phyloP scores from a whole-genome alignment of 2,329 filamentous ascomycete genomes.

The Rosellinia necatrix region DNA sequence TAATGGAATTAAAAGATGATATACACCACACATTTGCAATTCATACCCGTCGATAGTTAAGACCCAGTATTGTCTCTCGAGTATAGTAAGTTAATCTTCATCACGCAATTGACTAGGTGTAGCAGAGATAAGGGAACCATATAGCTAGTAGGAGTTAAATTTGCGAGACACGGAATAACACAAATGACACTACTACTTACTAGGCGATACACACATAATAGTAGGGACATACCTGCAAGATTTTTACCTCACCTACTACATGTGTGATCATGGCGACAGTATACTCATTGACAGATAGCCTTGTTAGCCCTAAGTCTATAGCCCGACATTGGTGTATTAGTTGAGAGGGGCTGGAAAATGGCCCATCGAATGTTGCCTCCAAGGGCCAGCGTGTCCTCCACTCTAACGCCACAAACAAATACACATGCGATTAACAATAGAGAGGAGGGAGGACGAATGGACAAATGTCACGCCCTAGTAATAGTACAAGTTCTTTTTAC shows the following conservation, averaged over 20 bases:
- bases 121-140: too few species aligned
- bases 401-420: slow-evolving; percentile 9
- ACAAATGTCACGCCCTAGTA: slow-evolving; percentile 5
- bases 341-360: neutral
- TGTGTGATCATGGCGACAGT: neutral
- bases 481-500: slow-evolving; percentile 14
- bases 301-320: neutral
- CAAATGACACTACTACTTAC: too few species aligned
- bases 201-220: too few species aligned
- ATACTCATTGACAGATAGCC: neutral
- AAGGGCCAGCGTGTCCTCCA: neutral
- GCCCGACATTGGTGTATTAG: neutral
- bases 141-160: too few species aligned
- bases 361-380: neutral
- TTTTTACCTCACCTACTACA: neutral
- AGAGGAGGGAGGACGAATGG: neutral
- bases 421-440: neutral
- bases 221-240: too few species aligned
- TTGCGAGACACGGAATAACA: too few species aligned
- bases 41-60: too few species aligned
- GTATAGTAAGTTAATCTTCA: too few species aligned
- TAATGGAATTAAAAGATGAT: neutral
- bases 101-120: too few species aligned
- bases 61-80: too few species aligned
- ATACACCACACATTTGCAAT: too few species aligned